phyloP scores from a whole-genome alignment of 306 rosid genomes.

The Inga leiocalycina region DNA sequence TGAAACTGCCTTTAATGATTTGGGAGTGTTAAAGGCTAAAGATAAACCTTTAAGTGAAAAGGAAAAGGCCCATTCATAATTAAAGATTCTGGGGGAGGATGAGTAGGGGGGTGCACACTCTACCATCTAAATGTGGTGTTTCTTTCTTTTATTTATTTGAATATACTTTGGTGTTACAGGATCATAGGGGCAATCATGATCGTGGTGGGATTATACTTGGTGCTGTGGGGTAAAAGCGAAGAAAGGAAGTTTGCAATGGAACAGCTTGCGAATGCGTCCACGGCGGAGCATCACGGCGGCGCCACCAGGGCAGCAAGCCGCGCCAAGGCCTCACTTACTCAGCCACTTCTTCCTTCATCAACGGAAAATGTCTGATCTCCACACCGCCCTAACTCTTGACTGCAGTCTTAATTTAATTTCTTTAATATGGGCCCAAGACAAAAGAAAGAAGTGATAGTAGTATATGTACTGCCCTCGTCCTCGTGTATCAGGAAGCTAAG shows the following conservation, averaged over 20 bases:
- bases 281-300: slow-evolving; percentile 51
- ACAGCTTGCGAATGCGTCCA: slow-evolving; percentile 47
- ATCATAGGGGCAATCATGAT: slow-evolving; percentile 91
- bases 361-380: slow-evolving; percentile 73
- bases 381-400: slow-evolving; percentile 39
- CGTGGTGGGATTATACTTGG: slow-evolving; percentile 77
- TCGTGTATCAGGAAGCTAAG: slow-evolving; percentile 59
- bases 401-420: slow-evolving; percentile 19
- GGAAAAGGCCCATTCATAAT: background rate
- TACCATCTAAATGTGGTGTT: background rate
- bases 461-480: slow-evolving; percentile 29
- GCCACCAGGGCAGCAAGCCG: slow-evolving; percentile 55
- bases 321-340: slow-evolving; percentile 65
- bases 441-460: background rate
- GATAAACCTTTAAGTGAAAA: background rate
- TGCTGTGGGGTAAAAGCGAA: slow-evolving; percentile 90
- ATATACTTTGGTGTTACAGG: slow-evolving; percentile 43
- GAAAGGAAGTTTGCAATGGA: slow-evolving; percentile 77
- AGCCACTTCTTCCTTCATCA: slow-evolving; percentile 85
- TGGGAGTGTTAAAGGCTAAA: slow-evolving; percentile 15
- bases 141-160: background rate
- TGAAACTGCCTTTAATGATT: slow-evolving; percentile 38
- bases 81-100: background rate
- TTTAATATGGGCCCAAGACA: background rate
- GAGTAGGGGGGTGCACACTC: slow-evolving; percentile 3